Evolutionary conservation across 345 rosid genomes (phyloP).

Genomic region (Diplotaxis tenuifolia): DNA sequence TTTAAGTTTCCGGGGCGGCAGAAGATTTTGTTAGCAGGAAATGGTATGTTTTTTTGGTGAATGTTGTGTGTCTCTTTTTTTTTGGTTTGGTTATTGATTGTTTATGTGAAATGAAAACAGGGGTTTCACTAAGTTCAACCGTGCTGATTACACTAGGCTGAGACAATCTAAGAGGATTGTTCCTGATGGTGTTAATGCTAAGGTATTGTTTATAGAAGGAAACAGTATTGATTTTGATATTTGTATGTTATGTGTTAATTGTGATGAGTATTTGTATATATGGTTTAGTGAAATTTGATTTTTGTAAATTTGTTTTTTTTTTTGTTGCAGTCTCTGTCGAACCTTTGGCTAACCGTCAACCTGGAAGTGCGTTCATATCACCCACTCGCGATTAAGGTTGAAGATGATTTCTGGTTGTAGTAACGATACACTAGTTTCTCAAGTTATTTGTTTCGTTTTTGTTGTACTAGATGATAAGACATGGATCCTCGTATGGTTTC

Average conservation of each 20-base stretch:
- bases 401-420: constrained; percentile 27
- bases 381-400: constrained; percentile 21
- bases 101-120: too few relatives aligned
- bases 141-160: constrained; percentile 48
- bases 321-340: constrained; percentile 35
- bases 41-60: constrained; percentile 35
- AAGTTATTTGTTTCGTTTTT: not conserved
- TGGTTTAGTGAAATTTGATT: not conserved
- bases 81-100: too few relatives aligned
- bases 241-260: too few relatives aligned
- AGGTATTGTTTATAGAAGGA: too few relatives aligned
- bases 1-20: constrained; percentile 66
- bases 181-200: constrained; percentile 54
- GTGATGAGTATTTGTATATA: too few relatives aligned
- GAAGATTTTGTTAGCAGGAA: constrained; percentile 59
- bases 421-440: constrained; percentile 10
- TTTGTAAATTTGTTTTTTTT: not conserved
- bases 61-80: too few relatives aligned
- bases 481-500: constrained; percentile 11
- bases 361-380: constrained; percentile 41
- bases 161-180: constrained; percentile 46
- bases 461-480: constrained; percentile 3
- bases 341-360: constrained; percentile 35
- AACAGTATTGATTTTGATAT: too few relatives aligned
- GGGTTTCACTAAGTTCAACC: constrained; percentile 55